Evolutionary conservation across 805 yeast species (phyloP), one percentile per base, ranked within the genome.

Genomic region (Yamadazyma laniorum): DNA sequence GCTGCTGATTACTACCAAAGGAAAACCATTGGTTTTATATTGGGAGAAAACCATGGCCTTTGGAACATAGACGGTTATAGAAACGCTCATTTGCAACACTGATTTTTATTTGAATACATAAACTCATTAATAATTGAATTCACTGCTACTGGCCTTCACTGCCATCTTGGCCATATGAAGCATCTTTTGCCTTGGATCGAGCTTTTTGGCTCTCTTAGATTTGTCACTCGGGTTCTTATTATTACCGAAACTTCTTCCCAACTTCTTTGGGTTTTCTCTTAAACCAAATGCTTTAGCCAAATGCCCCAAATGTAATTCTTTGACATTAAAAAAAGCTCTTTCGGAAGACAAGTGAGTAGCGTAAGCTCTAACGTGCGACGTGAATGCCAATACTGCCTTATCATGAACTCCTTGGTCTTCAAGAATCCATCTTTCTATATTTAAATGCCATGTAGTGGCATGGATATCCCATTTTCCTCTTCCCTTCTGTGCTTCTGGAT

Each of bases 401-500:
- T 75, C 79, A 34, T 79, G 80, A 5, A 79, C 76, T 1, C 61
- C 55, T 1, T 72, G 59, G 51, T 85, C 86, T 47, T 79, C 93
- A 34, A 93, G 63, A 13, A 91, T 68, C 84, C 95, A 83, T 56
- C 97, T 71, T 66, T 93, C 99, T 9, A 89, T 76, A 39, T 84
- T 80, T 49, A 93, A 69, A 57, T 93, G 99, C 91, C 95, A 91
- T 2, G 96, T 87, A 0, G 99, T 95, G 4, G 97, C 99, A 51
- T 85, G 87, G 19, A 80, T 79, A 58, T 91, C 97, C 98, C 98
- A 95, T 49, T 75, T 71, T 37, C 62, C 65, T 9, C 23, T 6
- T 9, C 67, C 65, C 18, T 61, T 60, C 42, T 60, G 65, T 33
- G 63, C 64, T 4, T 44, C 45, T 22, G 52, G 47, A 25, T 61